A percentile compares a stretch with the other conserved stretches of the same genome.
Evolutionary conservation across 306 rosid species (phyloP).

Genomic region (Cicer arietinum): DNA sequence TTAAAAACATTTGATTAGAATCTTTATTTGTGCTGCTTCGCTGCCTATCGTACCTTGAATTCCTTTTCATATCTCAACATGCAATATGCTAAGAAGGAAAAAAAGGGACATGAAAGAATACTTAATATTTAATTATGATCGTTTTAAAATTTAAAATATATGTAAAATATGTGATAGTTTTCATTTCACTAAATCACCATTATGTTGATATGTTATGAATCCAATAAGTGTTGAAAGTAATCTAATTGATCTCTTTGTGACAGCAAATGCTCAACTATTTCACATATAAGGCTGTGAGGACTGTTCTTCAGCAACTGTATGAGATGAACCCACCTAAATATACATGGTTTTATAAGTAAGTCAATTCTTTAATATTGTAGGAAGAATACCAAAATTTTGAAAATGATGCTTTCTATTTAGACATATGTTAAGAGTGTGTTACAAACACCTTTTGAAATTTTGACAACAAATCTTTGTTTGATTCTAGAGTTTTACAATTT

Average conservation of each 20-base stretch:
- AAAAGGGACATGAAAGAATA: too few relatives aligned
- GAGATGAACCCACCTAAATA: conserved; percentile 96
- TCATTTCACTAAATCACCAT: neutral
- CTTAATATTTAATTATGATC: too few relatives aligned
- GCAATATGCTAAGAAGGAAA: too few relatives aligned
- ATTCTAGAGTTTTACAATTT: neutral
- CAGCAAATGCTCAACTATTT: conserved; percentile 96
- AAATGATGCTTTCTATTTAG: neutral
- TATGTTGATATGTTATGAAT: conserved; percentile 5
- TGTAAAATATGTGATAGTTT: too few relatives aligned
- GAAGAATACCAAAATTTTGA: conserved; percentile 27
- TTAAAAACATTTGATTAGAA: too few relatives aligned
- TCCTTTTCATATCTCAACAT: too few relatives aligned
- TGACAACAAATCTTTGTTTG: conserved; percentile 2
- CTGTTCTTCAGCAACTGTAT: conserved; percentile 85
- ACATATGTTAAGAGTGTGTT: neutral
- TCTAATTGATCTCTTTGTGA: conserved; percentile 46
- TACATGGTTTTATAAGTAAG: conserved; percentile 94
- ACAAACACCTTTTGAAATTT: neutral
- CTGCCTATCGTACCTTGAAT: too few relatives aligned
- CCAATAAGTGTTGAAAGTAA: conserved; percentile 23
- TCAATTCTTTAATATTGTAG: conserved; percentile 20
- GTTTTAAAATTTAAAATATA: too few relatives aligned
- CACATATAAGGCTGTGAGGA: conserved; percentile 95
- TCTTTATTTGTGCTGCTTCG: too few relatives aligned